These are phyloP conservation scores for Forsythia viridissima DNA, from an alignment of 257 asterid species.

Conservation along the genomic window DNA sequence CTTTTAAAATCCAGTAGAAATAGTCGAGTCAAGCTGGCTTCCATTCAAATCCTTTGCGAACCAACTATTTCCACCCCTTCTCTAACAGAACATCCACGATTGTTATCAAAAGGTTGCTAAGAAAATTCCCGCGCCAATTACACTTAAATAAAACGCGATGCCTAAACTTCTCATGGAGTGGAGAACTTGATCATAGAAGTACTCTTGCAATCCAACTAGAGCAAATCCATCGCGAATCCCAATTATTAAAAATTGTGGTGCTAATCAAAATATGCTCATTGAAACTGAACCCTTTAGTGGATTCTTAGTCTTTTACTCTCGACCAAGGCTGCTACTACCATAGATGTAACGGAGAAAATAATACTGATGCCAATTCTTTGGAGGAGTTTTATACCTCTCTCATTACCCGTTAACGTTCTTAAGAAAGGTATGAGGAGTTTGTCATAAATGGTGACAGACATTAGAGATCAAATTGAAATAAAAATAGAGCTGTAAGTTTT, in stretches of 20 bases:
- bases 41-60: slow-evolving; percentile 43
- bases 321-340: slow-evolving; percentile 62
- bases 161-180: slow-evolving; percentile 86
- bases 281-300: slow-evolving; percentile 36
- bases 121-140: slow-evolving; percentile 64
- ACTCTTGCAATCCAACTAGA: slow-evolving; percentile 83
- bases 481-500: too few species aligned
- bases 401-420: slow-evolving; percentile 51
- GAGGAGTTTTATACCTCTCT: slow-evolving; percentile 62
- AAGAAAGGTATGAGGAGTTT: slow-evolving; percentile 62
- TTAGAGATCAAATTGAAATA: slow-evolving; percentile 45
- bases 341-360: slow-evolving; percentile 49
- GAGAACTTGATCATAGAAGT: slow-evolving; percentile 79
- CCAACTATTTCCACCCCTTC: slow-evolving; percentile 54
- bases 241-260: slow-evolving; percentile 69
- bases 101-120: slow-evolving; percentile 62
- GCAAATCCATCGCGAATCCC: slow-evolving; percentile 73
- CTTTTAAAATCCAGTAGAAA: slow-evolving; percentile 59
- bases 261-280: slow-evolving; percentile 85
- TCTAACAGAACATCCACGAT: slow-evolving; percentile 57
- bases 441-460: slow-evolving; percentile 57
- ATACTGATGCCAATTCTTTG: slow-evolving; percentile 77
- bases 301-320: slow-evolving; percentile 51
- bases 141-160: slow-evolving; percentile 66
- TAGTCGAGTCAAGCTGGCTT: slow-evolving; percentile 43